Percentiles rank a stretch among this genome's conserved stretches.
Evolutionary conservation across 1,139 yeast species (phyloP).

Genomic region (Suhomyces bribrorum): DNA sequence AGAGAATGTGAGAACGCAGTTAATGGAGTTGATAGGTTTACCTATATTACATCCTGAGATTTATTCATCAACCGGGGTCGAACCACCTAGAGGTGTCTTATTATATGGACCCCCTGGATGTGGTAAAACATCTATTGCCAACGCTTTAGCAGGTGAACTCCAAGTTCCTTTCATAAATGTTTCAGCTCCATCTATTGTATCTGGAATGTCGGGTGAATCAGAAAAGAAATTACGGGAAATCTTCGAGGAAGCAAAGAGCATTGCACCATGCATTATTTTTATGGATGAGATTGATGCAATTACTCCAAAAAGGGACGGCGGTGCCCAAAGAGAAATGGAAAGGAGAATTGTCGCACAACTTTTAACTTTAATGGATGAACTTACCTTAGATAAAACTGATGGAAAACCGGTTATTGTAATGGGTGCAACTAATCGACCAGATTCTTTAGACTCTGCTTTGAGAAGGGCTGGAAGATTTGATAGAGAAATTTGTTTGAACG

Average conservation of each 20-base stretch:
- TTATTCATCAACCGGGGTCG: constrained; percentile 83
- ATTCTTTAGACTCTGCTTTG: constrained; percentile 49
- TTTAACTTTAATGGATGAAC: constrained; percentile 90
- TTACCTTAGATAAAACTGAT: constrained; percentile 80
- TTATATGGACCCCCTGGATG: constrained; percentile 99
- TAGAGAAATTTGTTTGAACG: constrained; percentile 65
- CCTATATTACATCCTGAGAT: constrained; percentile 95
- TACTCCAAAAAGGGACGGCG: constrained; percentile 93
- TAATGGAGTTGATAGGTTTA: constrained; percentile 86
- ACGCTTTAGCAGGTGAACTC: constrained; percentile 92
- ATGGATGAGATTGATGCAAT: constrained; percentile 98
- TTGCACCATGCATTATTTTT: constrained; percentile 92
- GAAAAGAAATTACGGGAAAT: constrained; percentile 91
- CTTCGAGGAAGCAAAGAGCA: constrained; percentile 84
- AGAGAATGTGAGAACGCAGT: constrained; percentile 76
- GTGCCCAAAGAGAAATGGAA: constrained; percentile 98
- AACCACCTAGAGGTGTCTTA: constrained; percentile 94
- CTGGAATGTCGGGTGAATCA: constrained; percentile 99
- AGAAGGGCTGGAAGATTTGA: constrained; percentile 54
- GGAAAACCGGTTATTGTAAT: constrained; percentile 79
- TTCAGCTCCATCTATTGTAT: constrained; percentile 94
- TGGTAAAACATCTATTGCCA: constrained; percentile 95
- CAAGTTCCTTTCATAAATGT: constrained; percentile 89
- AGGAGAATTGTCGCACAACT: constrained; percentile 94
- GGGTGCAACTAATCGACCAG: constrained; percentile 54